Base-by-base conservation (phyloP, 495 filamentous ascomycete genomes). In the Terfezia boudieri region DNA sequence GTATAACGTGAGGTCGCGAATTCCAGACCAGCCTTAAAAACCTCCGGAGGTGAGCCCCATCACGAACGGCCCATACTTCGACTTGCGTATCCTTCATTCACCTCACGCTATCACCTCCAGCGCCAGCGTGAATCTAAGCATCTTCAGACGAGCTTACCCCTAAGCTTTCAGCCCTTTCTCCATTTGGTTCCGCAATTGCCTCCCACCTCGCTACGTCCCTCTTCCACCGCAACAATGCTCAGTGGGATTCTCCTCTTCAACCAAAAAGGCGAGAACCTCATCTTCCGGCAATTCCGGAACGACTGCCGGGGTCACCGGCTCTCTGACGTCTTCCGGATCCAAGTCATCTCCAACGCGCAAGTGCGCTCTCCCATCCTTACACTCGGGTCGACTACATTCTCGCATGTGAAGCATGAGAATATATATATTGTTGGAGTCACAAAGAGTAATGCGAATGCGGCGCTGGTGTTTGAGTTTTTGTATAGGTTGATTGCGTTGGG, bases 391-490 rank as follows among this genome's bases (percentile, higher is more conserved):
- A 96, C 92, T 50, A 99, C 90, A 51, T 98, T 96, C 72, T 93
- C 85, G 73, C 90, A 99, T 77, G 89, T 99, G 68, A 94, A 94
- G 64, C 92, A 94, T 67, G 90, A 99, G 68, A 99, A 99, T 67
- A 96, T 99, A 67, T 99, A 96, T 70, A 67, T 99, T 58, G 90
- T 96, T 52, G 90, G 88, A 22, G 83, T 99, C 59, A 95, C 90
- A 54, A 96, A 94, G 74, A 94, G 90, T 72, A 99, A 99, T 73
- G 90, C 90, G 71, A 99, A 99, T 78, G 90, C 89, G 46, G 90
- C 90, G 50, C 77, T 99, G 53, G 85, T 99, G 23, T 99, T 99
- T 64, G 90, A 99, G 73, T 96, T 99, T 67, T 71, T 99, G 55
- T 95, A 95, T 70, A 77, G 89, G 60, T 71, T 99, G 61, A 81